These are phyloP conservation scores for Starmerella kuoi DNA, from an alignment of 805 yeast genomes.

Conservation along the genomic window DNA sequence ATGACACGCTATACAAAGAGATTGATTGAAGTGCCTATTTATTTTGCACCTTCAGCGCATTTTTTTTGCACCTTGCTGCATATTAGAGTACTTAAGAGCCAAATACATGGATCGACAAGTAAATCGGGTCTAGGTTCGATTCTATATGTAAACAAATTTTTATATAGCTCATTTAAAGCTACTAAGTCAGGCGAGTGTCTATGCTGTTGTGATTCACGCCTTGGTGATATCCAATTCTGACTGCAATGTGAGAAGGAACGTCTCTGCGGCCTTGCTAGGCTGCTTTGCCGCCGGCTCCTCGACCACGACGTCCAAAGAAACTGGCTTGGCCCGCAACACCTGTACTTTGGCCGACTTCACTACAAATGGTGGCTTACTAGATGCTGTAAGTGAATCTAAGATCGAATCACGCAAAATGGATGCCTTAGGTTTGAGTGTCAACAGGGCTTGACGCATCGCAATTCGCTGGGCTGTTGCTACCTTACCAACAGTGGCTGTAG, in stretches of 20 bases:
- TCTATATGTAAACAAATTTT: not conserved
- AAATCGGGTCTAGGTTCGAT: not conserved
- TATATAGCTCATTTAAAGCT: not conserved
- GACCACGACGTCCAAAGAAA: constrained; percentile 15
- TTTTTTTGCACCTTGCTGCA: too few relatives aligned
- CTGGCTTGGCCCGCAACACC: constrained; percentile 19
- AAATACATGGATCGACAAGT: too few relatives aligned
- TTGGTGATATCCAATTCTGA: constrained; percentile 3
- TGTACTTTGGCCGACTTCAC: constrained; percentile 18
- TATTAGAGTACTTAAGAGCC: too few relatives aligned
- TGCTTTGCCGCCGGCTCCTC: constrained; percentile 16
- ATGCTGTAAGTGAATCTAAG: constrained; percentile 47
- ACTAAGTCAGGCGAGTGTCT: too few relatives aligned
- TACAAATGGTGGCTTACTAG: constrained; percentile 34
- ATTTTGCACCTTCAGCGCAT: constrained; percentile 34
- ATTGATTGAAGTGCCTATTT: constrained; percentile 59
- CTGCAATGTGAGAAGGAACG: constrained; percentile 11
- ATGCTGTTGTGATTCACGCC: not conserved
- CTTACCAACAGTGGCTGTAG: constrained; percentile 25
- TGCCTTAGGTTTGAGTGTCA: constrained; percentile 31
- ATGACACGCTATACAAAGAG: constrained; percentile 99
- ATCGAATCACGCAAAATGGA: constrained; percentile 43
- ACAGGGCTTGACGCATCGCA: constrained; percentile 31
- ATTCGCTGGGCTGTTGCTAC: constrained; percentile 35
- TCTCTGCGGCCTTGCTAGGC: constrained; percentile 12